These are phyloP conservation scores for Agaricales sp. DNA, from an alignment of 1,284 basidiomycete genomes.

Conservation along the genomic window DNA sequence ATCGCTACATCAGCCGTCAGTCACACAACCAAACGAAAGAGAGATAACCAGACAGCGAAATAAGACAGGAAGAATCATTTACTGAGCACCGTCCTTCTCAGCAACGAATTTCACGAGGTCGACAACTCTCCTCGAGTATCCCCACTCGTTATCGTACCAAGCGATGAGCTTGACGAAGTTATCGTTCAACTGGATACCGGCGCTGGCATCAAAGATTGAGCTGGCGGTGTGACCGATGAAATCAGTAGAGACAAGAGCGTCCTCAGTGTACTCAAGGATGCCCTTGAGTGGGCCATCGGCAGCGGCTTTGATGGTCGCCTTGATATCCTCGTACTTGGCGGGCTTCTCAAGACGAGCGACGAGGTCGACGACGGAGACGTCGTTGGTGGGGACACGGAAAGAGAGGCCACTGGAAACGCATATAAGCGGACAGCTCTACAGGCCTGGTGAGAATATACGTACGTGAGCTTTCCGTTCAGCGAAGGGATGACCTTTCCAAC, in stretches of 20 bases:
- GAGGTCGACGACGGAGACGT: constrained; percentile 98
- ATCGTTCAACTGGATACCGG: constrained; percentile 88
- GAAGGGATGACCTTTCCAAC: constrained; percentile 98
- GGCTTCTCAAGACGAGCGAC: constrained; percentile 88
- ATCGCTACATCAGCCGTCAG: no score
- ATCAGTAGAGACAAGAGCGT: constrained; percentile 91
- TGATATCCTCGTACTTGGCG: constrained; percentile 88
- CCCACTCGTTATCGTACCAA: constrained; percentile 98
- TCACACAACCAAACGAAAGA: no score
- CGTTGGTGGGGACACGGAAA: constrained; percentile 96
- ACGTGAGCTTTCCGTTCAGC: constrained; percentile 97
- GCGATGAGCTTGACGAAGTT: constrained; percentile 95
- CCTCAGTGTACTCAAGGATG: constrained; percentile 93
- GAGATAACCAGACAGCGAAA: not conserved
- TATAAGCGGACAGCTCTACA: not conserved
- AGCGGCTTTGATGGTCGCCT: constrained; percentile 78
- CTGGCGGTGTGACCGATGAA: constrained; percentile 77
- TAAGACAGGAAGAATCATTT: not conserved
- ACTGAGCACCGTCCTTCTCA: constrained; percentile 43
- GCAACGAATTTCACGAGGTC: constrained; percentile 85
- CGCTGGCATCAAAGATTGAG: constrained; percentile 87
- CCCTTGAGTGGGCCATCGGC: constrained; percentile 68
- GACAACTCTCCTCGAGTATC: constrained; percentile 91
- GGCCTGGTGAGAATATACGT: constrained; percentile 16
- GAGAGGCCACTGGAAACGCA: constrained; percentile 63